Evolutionary conservation across 1,284 basidiomycete genomes (phyloP), one percentile per base, ranked within the genome.

Genomic region (Ustilago vetiveriae): DNA sequence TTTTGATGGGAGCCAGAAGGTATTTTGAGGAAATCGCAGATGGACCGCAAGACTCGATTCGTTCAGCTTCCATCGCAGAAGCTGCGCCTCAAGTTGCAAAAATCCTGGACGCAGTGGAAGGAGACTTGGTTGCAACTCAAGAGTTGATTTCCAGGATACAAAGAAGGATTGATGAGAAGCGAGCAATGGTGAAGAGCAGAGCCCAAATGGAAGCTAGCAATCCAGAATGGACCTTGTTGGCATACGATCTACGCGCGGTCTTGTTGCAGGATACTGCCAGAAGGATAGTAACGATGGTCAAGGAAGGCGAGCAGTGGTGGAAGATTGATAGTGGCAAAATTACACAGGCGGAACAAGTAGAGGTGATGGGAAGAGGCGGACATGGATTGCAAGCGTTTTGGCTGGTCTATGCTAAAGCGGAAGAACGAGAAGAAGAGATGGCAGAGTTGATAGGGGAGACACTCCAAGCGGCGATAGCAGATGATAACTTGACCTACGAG

Each of bases 401-500:
- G 63, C 26, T 72, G 1, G 45, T 62, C 33, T 72, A 72, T 36
- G 52, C 54, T 19, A 39, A 9, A 17, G 41, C 41, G 35, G 40
- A 46, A 19, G 47, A 33, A 35, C 22, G 14, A 6, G 32, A 17
- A 17, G 21, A 6, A 19, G 29, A 4, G 10, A 22, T 13, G 16
- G 68, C 59, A 14, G 30, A 10, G 24, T 45, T 62, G 35, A 46
- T 66, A 7, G 26, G 47, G 2, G 68, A 72, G 22, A 14, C 29
- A 22, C 35, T 53, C 27, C 52, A 50, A 36, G 50, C 45, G 3
- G 68, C 48, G 13, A 43, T 72, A n/a, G 47, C 40, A 11, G 63
- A 72, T 19, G 68, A 72, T 51, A 72, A 72, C 33, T 29, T 72
- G 43, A 72, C 63, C 21, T 50, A 67, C 35, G 59, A 72, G 42